Evolutionary conservation across 306 rosid genomes (phyloP).

Genomic region (Trifolium subterraneum): DNA sequence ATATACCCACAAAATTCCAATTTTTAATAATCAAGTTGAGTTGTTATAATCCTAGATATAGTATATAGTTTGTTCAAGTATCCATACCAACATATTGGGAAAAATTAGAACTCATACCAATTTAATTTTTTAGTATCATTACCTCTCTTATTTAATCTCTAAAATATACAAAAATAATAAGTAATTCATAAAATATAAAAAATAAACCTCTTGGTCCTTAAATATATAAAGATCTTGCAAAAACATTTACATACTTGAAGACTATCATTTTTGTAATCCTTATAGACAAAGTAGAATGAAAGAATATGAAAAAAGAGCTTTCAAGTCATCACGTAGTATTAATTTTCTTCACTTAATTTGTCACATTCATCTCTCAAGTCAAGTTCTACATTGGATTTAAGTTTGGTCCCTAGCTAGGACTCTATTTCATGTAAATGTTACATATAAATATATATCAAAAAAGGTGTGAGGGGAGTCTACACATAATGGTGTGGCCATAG

Average conservation of each 20-base stretch:
- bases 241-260: not conserved
- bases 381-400: slow-evolving; percentile 29
- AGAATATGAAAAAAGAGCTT: not conserved
- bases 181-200: too few relatives aligned
- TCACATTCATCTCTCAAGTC: slow-evolving; percentile 26
- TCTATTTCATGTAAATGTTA: slow-evolving; percentile 38
- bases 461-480: slow-evolving; percentile 33
- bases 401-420: slow-evolving; percentile 38
- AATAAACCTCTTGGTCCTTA: not conserved
- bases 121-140: too few relatives aligned
- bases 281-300: not conserved
- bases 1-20: too few relatives aligned
- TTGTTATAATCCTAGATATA: not conserved
- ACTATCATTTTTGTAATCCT: not conserved
- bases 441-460: not conserved
- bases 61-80: not conserved
- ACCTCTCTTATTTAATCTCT: not conserved
- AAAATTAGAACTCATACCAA: too few relatives aligned
- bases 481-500: slow-evolving; percentile 21
- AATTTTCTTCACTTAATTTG: slow-evolving; percentile 8
- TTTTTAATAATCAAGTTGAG: too few relatives aligned
- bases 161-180: not conserved
- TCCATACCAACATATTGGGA: not conserved
- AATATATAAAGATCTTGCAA: too few relatives aligned
- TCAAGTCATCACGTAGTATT: not conserved